Conservation (phyloP, 225 moss, liverwort and hornwort species). For the Physcomitrellopsis africana region DNA sequence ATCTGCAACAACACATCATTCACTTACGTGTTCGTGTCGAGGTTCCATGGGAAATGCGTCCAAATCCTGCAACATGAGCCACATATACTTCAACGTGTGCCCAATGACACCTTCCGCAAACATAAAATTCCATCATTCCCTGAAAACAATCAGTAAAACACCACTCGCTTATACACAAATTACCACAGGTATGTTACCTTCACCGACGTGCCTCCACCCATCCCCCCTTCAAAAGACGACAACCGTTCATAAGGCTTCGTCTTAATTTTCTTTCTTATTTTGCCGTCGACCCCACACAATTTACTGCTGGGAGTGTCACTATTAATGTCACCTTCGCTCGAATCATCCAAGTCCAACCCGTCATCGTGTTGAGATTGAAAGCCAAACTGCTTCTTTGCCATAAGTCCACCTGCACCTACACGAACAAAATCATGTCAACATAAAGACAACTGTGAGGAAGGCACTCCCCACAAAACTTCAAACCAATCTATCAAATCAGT, state of each 20-base stretch:
- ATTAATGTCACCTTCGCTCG: slow-evolving; percentile 27
- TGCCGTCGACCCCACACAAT: slow-evolving; percentile 43
- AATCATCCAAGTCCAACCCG: slow-evolving; percentile 33
- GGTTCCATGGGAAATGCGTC: slow-evolving; percentile 29
- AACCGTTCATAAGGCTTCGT: slow-evolving; percentile 43
- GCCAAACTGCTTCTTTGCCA: slow-evolving; percentile 26
- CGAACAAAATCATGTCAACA: neutral
- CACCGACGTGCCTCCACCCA: slow-evolving; percentile 22
- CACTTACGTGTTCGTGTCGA: slow-evolving; percentile 55
- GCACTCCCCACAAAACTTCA: neutral
- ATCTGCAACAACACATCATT: neutral
- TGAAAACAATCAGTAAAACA: neutral
- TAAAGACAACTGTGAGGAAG: neutral
- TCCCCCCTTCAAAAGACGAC: slow-evolving; percentile 49
- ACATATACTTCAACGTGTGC: slow-evolving; percentile 17
- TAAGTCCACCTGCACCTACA: slow-evolving; percentile 37
- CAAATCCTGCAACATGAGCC: slow-evolving; percentile 32
- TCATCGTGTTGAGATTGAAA: slow-evolving; percentile 38
- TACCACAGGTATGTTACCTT: slow-evolving; percentile 23
- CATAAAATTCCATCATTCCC: neutral
- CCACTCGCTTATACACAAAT: neutral
- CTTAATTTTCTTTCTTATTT: slow-evolving; percentile 76
- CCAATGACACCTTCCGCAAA: neutral
- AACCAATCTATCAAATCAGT: neutral
- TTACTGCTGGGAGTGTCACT: slow-evolving; percentile 49